Evolutionary conservation across 1,139 yeast species (phyloP), one percentile per base, ranked within the genome.

Genomic region (Yarrowia galli): DNA sequence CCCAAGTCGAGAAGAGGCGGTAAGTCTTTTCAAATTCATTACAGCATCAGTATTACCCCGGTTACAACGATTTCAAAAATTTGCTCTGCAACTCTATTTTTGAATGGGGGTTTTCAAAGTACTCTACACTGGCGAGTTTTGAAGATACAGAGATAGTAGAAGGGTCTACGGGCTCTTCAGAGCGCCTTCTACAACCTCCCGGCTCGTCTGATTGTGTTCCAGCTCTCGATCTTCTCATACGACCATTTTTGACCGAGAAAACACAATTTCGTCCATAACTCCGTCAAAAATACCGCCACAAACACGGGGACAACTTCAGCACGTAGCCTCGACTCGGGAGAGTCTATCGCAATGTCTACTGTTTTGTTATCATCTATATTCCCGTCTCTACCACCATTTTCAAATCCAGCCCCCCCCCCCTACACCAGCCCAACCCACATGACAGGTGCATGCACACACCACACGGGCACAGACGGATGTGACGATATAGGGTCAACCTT

Each of bases 401-500:
- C 32, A 28, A 28, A 28, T 16, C 20, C 16, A n/a, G n/a, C n/a
- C 4, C n/a, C 40, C 2, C 32, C 56, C 54, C 42, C 40, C 40
- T 49, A 35, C 51, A 46, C 56, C 56, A 49, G 56, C 56, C 28
- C 56, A 32, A 48, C 60, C 45, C 60, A 53, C 60, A 53, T 53
- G 60, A 53, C 60, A 53, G 58, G 58, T 53, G 60, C 60, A 53
- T 53, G 60, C 45, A 53, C 60, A 36, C 45, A 53, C 60, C 58
- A 36, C 60, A 53, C 60, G 60, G 60, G 60, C 60, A 53, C 60
- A 53, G 60, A 53, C 60, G 60, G 60, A 53, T 53, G 60, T 53
- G 60, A 51, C 58, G 58, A 51, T 51, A 51, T 51, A 51, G 58
- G 58, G 58, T 51, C 58, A 51, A 51, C 43, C 58, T 53, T 53